phyloP scores from a whole-genome alignment of 2,329 filamentous ascomycete genomes.

The Colletotrichum plurivorum region DNA sequence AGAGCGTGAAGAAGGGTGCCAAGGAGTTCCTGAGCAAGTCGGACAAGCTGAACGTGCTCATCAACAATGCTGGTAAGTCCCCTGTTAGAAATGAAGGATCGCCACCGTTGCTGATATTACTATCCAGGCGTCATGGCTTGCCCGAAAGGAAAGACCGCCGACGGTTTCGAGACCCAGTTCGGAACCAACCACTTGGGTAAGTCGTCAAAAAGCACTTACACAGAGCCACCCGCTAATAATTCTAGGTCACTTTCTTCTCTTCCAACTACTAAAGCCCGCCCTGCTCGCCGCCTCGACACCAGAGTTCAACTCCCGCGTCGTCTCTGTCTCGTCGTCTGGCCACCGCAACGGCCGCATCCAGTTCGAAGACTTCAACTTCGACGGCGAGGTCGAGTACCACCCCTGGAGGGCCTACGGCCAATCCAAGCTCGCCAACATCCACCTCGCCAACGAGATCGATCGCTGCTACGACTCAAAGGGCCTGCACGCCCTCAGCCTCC shows the following conservation, averaged over 20 bases:
- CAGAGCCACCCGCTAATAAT: neutral
- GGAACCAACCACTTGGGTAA: conserved; percentile 64
- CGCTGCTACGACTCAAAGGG: conserved; percentile 56
- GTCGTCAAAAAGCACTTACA: neutral
- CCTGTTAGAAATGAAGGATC: rapidly evolving
- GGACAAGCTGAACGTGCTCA: conserved; percentile 41
- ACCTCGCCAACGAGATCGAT: conserved; percentile 65
- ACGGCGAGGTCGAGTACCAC: conserved; percentile 49
- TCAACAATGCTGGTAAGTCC: conserved; percentile 45
- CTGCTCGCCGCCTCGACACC: conserved; percentile 36
- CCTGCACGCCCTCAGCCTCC: conserved; percentile 42
- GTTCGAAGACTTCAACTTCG: conserved; percentile 45
- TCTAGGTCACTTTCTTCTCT: conserved; percentile 63
- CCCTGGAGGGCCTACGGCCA: conserved; percentile 59
- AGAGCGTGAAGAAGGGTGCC: conserved; percentile 47
- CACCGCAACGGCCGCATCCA: conserved; percentile 54
- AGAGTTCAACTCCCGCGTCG: conserved; percentile 57
- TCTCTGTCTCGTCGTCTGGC: conserved; percentile 59
- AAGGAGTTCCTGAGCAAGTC: conserved; percentile 39
- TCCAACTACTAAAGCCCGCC: conserved; percentile 36
- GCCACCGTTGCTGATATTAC: neutral
- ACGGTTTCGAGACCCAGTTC: conserved; percentile 58
- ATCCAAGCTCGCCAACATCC: conserved; percentile 66
- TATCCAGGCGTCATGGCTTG: conserved; percentile 29
- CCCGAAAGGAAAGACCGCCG: conserved; percentile 40